A percentile compares a stretch with the other conserved stretches of the same genome.
Evolutionary conservation across 192 early-diverging fungal genomes (phyloP).

Genomic region (Entophlyctis luteolus): DNA sequence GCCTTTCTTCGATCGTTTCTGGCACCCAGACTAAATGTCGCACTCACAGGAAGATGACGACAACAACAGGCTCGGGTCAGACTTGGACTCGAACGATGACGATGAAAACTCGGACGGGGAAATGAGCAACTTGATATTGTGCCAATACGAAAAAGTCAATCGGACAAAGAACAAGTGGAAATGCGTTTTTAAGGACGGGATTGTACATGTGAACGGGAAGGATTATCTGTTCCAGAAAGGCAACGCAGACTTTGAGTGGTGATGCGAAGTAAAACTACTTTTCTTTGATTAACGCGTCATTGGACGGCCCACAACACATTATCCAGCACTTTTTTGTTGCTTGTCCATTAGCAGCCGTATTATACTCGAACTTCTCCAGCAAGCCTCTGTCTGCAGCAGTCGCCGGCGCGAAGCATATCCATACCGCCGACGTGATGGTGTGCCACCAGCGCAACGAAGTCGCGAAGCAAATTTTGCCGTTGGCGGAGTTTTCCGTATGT

Average conservation of each 20-base stretch:
- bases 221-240: constrained; percentile 93
- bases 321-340: too few species aligned
- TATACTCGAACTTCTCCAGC: too few species aligned
- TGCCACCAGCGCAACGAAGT: too few species aligned
- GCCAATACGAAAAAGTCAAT: constrained; percentile 64
- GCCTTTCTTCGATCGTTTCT: background rate
- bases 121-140: constrained; percentile 49
- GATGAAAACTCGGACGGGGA: constrained; percentile 53
- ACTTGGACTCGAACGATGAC: constrained; percentile 18
- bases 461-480: too few species aligned
- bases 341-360: too few species aligned
- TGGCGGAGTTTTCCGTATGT: too few species aligned
- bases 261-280: too few species aligned
- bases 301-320: too few species aligned
- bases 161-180: constrained; percentile 99
- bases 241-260: constrained; percentile 98
- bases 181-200: constrained; percentile 93
- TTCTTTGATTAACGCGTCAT: too few species aligned
- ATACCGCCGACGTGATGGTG: too few species aligned
- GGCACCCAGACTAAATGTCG: background rate
- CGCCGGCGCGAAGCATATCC: too few species aligned
- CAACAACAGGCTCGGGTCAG: background rate
- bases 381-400: too few species aligned
- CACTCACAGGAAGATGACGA: constrained; percentile 5
- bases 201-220: constrained; percentile 89